phyloP scores from a whole-genome alignment of 495 filamentous ascomycete species.

The Neurospora hispaniola region DNA sequence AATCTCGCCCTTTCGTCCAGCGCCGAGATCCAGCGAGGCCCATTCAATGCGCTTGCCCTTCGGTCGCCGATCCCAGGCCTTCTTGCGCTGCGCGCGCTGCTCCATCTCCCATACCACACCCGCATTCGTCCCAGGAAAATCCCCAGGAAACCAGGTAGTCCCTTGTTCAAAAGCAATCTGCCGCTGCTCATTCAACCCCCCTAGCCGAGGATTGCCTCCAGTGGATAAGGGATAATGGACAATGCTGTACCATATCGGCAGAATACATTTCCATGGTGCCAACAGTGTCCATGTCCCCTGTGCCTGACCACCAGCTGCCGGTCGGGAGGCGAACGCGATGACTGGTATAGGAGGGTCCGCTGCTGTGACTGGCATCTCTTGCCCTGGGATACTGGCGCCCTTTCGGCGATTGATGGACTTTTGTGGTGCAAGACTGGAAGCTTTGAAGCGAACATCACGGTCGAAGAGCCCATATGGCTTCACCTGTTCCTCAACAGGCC shows the following conservation, averaged over 20 bases:
- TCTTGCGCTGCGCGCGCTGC: conserved; percentile 49
- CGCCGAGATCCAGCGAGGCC: conserved; percentile 62
- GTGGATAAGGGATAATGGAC: conserved; percentile 78
- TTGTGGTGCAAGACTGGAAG: conserved; percentile 63
- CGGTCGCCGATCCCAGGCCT: conserved; percentile 67
- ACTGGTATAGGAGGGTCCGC: conserved; percentile 79
- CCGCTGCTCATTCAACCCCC: conserved; percentile 65
- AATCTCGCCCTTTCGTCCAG: conserved; percentile 69
- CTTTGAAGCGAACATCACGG: conserved; percentile 46
- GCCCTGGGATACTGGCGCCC: conserved; percentile 52
- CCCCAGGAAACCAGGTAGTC: conserved; percentile 75
- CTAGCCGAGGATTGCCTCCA: conserved; percentile 70
- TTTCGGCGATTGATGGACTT: conserved; percentile 83
- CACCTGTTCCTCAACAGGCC: conserved; percentile 55
- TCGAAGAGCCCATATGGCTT: conserved; percentile 54
- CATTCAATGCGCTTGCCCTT: conserved; percentile 74
- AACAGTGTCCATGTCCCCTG: conserved; percentile 77
- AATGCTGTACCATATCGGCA: conserved; percentile 74
- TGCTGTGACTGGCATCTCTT: conserved; percentile 43
- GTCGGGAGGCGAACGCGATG: conserved; percentile 53
- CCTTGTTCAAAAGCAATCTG: conserved; percentile 79
- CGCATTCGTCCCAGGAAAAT: conserved; percentile 73
- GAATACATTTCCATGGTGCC: conserved; percentile 84
- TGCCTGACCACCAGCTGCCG: conserved; percentile 29
- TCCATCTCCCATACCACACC: conserved; percentile 67